Percentiles rank a stretch among this genome's conserved stretches.
These are phyloP conservation scores for Fraxinus baroniana DNA, from an alignment of 305 asterid species.

Conservation along the genomic window DNA sequence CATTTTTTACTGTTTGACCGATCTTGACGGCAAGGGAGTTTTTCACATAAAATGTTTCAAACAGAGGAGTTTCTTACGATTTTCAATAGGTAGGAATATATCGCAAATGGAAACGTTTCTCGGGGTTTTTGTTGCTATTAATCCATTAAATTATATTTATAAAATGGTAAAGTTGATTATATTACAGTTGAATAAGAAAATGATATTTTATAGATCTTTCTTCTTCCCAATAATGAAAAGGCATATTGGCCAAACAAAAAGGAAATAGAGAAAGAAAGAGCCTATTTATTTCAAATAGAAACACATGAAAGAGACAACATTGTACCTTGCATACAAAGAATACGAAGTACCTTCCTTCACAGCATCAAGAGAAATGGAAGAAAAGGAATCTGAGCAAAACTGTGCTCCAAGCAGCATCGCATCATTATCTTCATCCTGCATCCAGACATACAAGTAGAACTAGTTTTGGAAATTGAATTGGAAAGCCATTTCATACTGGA, in stretches of 20 bases:
- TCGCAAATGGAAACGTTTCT: too few relatives aligned
- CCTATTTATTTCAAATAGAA: conserved; percentile 11
- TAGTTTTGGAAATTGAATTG: conserved; percentile 11
- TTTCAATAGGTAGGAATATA: too few relatives aligned
- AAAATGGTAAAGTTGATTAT: background rate
- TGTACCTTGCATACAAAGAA: conserved; percentile 76
- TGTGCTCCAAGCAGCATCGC: conserved; percentile 91
- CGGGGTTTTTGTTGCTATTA: too few relatives aligned
- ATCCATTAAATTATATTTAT: background rate
- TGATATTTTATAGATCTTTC: background rate
- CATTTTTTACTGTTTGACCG: too few relatives aligned
- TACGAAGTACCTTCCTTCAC: conserved; percentile 51
- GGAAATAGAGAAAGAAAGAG: background rate
- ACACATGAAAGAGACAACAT: background rate
- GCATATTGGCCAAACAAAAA: background rate
- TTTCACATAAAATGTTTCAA: too few relatives aligned
- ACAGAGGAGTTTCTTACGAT: too few relatives aligned
- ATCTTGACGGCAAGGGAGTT: too few relatives aligned
- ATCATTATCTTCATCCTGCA: conserved; percentile 88
- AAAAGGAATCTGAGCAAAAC: conserved; percentile 84
- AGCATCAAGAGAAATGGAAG: conserved; percentile 63
- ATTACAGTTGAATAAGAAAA: background rate
- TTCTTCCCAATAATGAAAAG: background rate
- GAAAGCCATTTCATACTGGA: background rate
- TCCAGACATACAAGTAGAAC: conserved; percentile 11